These are phyloP conservation scores for Phytophthora citrophthora DNA, from an alignment of 352 stramenopile species.

Conservation along the genomic window DNA sequence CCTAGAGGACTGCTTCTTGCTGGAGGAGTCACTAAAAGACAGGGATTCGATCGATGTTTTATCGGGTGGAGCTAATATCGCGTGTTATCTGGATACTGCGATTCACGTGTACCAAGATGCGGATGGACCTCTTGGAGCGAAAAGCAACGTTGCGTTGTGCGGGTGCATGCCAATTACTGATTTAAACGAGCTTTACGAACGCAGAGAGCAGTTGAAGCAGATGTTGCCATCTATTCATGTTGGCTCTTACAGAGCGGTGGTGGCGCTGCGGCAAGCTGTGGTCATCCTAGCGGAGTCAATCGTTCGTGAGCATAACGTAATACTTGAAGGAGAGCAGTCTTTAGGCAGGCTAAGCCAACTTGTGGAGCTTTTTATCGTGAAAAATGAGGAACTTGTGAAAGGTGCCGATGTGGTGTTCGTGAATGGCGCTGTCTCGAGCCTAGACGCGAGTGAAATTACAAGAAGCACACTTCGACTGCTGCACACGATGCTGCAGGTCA, in stretches of 20 bases:
- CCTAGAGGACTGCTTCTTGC: constrained; percentile 60
- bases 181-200: constrained; percentile 29
- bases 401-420: not conserved
- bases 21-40: constrained; percentile 54
- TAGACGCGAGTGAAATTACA: constrained; percentile 32
- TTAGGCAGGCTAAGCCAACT: constrained; percentile 48
- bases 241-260: constrained; percentile 40
- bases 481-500: constrained; percentile 40
- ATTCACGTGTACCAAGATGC: constrained; percentile 73
- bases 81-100: constrained; percentile 61
- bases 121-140: constrained; percentile 53
- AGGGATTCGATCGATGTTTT: constrained; percentile 30
- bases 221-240: constrained; percentile 59
- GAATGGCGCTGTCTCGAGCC: constrained; percentile 22
- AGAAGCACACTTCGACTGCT: constrained; percentile 44
- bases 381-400: constrained; percentile 37
- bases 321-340: constrained; percentile 40
- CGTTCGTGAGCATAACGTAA: constrained; percentile 35
- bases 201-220: constrained; percentile 52
- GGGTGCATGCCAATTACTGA: constrained; percentile 53
- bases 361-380: constrained; percentile 43
- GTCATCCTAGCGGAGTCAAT: constrained; percentile 39
- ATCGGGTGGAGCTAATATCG: constrained; percentile 35
- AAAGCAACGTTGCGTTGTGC: constrained; percentile 41
- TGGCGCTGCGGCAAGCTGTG: constrained; percentile 46